These are phyloP conservation scores for Afroboletus lepidellus DNA, from an alignment of 1,284 basidiomycete species.

Conservation along the genomic window DNA sequence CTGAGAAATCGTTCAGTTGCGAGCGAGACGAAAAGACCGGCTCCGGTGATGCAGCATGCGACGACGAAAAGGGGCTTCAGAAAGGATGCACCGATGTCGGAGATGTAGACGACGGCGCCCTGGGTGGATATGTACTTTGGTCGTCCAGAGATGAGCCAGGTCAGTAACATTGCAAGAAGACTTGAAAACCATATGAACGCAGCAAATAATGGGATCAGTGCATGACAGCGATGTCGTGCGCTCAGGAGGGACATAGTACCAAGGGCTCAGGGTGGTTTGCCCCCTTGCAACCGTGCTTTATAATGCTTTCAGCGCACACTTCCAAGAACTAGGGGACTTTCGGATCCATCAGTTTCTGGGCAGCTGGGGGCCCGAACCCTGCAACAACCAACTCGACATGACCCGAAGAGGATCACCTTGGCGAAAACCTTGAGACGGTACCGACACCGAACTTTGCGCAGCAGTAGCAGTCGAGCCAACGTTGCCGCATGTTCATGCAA, in stretches of 20 bases:
- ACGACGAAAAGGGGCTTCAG: constrained; percentile 72
- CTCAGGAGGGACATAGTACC: constrained; percentile 16
- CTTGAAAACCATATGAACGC: constrained; percentile 34
- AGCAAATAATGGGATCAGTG: constrained; percentile 59
- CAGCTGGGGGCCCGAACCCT: too few species aligned
- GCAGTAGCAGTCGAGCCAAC: not conserved
- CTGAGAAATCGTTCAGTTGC: constrained; percentile 59
- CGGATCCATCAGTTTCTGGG: too few species aligned
- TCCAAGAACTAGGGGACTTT: too few species aligned
- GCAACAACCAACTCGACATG: too few species aligned
- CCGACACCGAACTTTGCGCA: not conserved
- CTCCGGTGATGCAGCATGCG: constrained; percentile 58
- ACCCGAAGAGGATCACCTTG: too few species aligned
- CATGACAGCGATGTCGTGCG: constrained; percentile 51
- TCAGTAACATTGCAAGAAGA: constrained; percentile 64
- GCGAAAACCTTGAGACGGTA: too few species aligned
- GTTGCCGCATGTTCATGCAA: not conserved
- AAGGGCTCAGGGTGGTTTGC: not conserved
- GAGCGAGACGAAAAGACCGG: constrained; percentile 59
- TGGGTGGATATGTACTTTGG: constrained; percentile 51
- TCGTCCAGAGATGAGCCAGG: constrained; percentile 53
- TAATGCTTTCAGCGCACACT: not conserved
- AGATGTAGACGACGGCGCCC: constrained; percentile 66
- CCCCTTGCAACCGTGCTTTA: not conserved
- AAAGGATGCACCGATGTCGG: constrained; percentile 66